Evolutionary conservation across 208 protist genomes (phyloP).

Genomic region (Acanthamoeba divionensis): DNA sequence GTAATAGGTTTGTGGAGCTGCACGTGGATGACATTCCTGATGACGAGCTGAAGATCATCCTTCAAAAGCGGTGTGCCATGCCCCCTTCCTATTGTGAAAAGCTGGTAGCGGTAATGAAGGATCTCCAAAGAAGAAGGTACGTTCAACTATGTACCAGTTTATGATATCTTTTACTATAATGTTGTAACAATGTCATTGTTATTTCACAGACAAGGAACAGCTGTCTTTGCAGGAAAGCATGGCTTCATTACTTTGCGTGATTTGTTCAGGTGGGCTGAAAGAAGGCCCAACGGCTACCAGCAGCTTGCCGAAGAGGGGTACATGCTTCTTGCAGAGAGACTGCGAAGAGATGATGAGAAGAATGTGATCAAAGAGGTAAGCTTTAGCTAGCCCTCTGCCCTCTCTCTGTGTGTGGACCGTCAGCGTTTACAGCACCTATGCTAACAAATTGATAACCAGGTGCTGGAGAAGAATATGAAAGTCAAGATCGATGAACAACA

Average conservation of each 20-base stretch:
- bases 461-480: conserved; percentile 78
- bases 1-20: conserved; percentile 98
- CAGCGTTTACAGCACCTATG: no score
- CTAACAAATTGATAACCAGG: conserved; percentile 41
- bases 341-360: conserved; percentile 91
- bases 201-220: conserved; percentile 77
- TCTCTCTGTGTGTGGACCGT: neutral
- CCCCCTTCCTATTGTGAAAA: conserved; percentile 89
- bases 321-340: conserved; percentile 96
- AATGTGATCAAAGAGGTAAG: conserved; percentile 90
- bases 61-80: conserved; percentile 93
- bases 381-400: conserved; percentile 55
- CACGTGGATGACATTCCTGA: conserved; percentile 98
- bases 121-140: conserved; percentile 86
- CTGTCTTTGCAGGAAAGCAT: conserved; percentile 97
- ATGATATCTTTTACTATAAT: neutral
- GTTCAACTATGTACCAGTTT: neutral
- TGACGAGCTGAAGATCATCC: conserved; percentile 94
- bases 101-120: conserved; percentile 94
- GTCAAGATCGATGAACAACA: conserved; percentile 67
- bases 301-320: conserved; percentile 93
- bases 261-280: conserved; percentile 98
- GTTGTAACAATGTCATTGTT: neutral
- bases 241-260: conserved; percentile 99
- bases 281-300: conserved; percentile 87